A percentile compares a stretch with the other conserved stretches of the same genome.
These are phyloP conservation scores for Aspergillus costaricaensis DNA, from an alignment of 2,329 filamentous ascomycete genomes.

Conservation along the genomic window DNA sequence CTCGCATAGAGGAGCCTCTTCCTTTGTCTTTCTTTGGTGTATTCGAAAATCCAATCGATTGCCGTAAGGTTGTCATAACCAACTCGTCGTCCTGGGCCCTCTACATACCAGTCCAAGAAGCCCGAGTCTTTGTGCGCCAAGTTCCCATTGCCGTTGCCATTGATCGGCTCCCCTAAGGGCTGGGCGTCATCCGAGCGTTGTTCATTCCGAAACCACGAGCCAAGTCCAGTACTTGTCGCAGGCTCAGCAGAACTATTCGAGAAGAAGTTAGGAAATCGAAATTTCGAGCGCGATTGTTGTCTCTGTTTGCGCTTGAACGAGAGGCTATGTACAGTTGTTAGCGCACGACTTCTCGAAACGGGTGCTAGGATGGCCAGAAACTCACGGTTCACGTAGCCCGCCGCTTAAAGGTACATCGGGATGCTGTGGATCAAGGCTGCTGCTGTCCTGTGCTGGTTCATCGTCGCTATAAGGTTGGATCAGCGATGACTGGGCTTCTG, in stretches of 20 bases:
- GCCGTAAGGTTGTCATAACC: slow-evolving; percentile 95
- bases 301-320: slow-evolving; percentile 49
- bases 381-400: slow-evolving; percentile 39
- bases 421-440: not conserved
- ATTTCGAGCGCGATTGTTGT: slow-evolving; percentile 33
- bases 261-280: slow-evolving; percentile 45
- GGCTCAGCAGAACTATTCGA: slow-evolving; percentile 32
- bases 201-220: slow-evolving; percentile 30
- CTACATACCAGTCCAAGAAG: slow-evolving; percentile 77
- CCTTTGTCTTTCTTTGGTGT: slow-evolving; percentile 90
- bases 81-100: slow-evolving; percentile 84
- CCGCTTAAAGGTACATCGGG: slow-evolving; percentile 33
- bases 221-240: slow-evolving; percentile 20
- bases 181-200: slow-evolving; percentile 30
- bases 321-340: slow-evolving; percentile 29
- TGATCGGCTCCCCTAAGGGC: slow-evolving; percentile 26
- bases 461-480: slow-evolving; percentile 14
- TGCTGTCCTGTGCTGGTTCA: slow-evolving; percentile 25
- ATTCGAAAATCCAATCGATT: slow-evolving; percentile 99
- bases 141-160: slow-evolving; percentile 23
- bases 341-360: slow-evolving; percentile 3
- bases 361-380: not conserved
- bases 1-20: slow-evolving; percentile 73
- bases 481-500: slow-evolving; percentile 19
- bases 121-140: slow-evolving; percentile 43